Evolutionary conservation across 441 rosid genomes (phyloP), one percentile per base, ranked within the genome.

Genomic region (Croton laevigatus): DNA sequence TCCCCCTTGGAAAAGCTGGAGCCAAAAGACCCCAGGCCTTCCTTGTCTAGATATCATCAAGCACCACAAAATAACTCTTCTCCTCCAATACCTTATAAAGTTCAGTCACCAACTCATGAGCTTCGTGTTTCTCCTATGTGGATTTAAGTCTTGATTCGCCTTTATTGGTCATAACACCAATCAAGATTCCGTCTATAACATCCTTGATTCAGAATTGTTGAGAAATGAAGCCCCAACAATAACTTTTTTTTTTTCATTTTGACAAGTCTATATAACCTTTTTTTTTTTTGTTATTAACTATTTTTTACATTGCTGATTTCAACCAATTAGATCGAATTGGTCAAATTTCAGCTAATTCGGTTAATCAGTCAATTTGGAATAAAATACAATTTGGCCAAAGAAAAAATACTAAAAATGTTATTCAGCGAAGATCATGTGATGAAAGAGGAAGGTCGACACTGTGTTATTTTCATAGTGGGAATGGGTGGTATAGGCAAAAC

Each of bases 221-320:
- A 66, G 84, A 83, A 46, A 83, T 58, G 59, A 66, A 78, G 22
- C 72, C 74, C 80, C 84, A 83, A 64, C 79, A 78, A 59, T 57
- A 57, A 36, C 69, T n/a, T n/a, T n/a, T n/a, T n/a, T n/a, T n/a
- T n/a, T n/a, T n/a, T n/a, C n/a, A n/a, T n/a, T n/a, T n/a, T n/a
- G n/a, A n/a, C n/a, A n/a, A n/a, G n/a, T n/a, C n/a, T n/a, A n/a
- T n/a, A n/a, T n/a, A n/a, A n/a, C n/a, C n/a, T n/a, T n/a, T n/a
- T n/a, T n/a, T n/a, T n/a, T n/a, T n/a, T n/a, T n/a, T n/a, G n/a
- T n/a, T n/a, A n/a, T n/a, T n/a, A n/a, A n/a, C n/a, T n/a, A n/a
- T n/a, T n/a, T n/a, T n/a, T n/a, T n/a, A n/a, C n/a, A n/a, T n/a
- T n/a, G n/a, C n/a, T n/a, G n/a, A n/a, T n/a, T n/a, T n/a, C n/a